Percentiles rank a stretch among this genome's conserved stretches.
phyloP scores from a whole-genome alignment of 2,329 filamentous ascomycete species.

The Acrocalymma vagum region DNA sequence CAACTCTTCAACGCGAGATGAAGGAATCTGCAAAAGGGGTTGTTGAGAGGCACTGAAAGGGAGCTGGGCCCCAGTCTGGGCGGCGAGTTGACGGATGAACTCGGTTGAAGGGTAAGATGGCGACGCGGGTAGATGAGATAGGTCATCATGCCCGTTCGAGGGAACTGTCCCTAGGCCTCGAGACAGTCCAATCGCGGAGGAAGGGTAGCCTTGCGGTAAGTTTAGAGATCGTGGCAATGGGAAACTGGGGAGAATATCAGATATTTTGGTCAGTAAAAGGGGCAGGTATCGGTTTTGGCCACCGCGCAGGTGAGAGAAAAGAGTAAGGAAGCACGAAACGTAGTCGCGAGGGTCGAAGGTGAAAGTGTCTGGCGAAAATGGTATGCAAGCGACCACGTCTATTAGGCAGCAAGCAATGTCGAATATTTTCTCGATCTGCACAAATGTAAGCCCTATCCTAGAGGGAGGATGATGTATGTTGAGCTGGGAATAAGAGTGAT shows the following conservation, averaged over 20 bases:
- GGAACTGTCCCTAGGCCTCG: constrained; percentile 34
- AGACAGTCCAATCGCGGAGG: constrained; percentile 36
- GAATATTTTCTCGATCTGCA: constrained; percentile 79
- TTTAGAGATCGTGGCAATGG: constrained; percentile 46
- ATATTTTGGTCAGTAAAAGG: constrained; percentile 77
- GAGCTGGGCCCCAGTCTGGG: constrained; percentile 44
- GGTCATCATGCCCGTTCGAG: constrained; percentile 40
- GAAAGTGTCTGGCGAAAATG: constrained; percentile 66
- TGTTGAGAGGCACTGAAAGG: constrained; percentile 43
- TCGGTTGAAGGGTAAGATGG: constrained; percentile 42
- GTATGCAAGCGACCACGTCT: constrained; percentile 73
- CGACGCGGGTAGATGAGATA: constrained; percentile 33
- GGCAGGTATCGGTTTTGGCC: constrained; percentile 81
- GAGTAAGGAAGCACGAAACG: constrained; percentile 71
- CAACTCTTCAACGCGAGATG: constrained; percentile 44
- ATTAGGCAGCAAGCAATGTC: constrained; percentile 77
- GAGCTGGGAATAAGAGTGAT: too few species aligned
- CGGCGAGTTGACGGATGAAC: constrained; percentile 44
- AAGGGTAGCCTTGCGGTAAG: constrained; percentile 34
- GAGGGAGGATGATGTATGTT: too few species aligned
- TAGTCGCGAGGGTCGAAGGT: constrained; percentile 70
- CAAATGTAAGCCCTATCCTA: constrained; percentile 35
- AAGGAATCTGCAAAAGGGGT: constrained; percentile 37
- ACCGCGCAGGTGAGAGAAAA: constrained; percentile 75
- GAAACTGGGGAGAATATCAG: constrained; percentile 70